Conservation (phyloP, 2,329 filamentous ascomycete species). For the Conoideocrella luteorostrata region DNA sequence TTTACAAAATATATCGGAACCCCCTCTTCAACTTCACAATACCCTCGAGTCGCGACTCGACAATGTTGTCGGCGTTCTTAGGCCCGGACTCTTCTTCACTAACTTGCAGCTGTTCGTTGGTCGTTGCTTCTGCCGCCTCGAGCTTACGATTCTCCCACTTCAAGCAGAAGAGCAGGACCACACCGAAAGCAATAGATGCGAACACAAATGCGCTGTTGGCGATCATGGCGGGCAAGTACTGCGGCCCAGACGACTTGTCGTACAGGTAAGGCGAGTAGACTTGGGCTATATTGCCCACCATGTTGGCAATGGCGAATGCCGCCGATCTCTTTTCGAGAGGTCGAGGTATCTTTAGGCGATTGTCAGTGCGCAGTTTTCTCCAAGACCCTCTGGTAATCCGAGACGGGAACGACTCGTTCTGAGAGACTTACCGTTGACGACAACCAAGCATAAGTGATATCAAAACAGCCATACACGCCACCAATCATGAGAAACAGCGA, state of each 20-base stretch:
- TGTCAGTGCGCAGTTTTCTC: too few species aligned
- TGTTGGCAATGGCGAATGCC: slow-evolving; percentile 8
- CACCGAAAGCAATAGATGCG: slow-evolving; percentile 1
- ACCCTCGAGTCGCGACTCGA: slow-evolving; percentile 5
- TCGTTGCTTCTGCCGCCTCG: slow-evolving; percentile 1
- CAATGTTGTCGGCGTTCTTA: neutral
- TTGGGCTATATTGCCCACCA: slow-evolving; percentile 8
- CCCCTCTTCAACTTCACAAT: slow-evolving; percentile 6
- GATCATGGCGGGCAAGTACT: slow-evolving; percentile 9
- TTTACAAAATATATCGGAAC: slow-evolving; percentile 5
- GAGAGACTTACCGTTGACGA: slow-evolving; percentile 7
- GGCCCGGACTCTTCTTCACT: neutral
- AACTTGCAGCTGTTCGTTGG: neutral
- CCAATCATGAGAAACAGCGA: slow-evolving; percentile 9
- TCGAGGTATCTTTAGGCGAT: slow-evolving; percentile 6
- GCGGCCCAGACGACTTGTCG: slow-evolving; percentile 3
- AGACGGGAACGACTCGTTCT: neutral
- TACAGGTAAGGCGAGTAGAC: slow-evolving; percentile 9
- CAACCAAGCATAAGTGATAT: slow-evolving; percentile 7
- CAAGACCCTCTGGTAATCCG: too few species aligned
- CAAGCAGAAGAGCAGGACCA: slow-evolving; percentile 4
- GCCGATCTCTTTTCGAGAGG: slow-evolving; percentile 8
- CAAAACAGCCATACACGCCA: slow-evolving; percentile 9
- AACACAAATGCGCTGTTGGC: slow-evolving; percentile 7
- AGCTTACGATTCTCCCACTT: slow-evolving; percentile 7